Percentiles rank a stretch among this genome's conserved stretches.
These are phyloP conservation scores for Scedosporium minutisporum DNA, from an alignment of 2,329 filamentous ascomycete species.

Conservation along the genomic window DNA sequence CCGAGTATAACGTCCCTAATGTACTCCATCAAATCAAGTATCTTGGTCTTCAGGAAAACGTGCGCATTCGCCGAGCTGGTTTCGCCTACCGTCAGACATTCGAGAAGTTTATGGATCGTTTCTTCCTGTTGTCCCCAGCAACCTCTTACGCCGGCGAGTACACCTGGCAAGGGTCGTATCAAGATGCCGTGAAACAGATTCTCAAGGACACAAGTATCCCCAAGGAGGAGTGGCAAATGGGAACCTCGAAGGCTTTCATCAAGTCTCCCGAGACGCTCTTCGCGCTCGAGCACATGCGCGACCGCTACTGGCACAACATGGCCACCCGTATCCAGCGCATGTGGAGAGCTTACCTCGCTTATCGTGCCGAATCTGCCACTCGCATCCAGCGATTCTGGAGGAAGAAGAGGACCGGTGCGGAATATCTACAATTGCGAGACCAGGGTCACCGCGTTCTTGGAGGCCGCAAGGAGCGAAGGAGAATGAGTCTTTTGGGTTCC, in stretches of 20 bases:
- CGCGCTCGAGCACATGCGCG: slow-evolving; percentile 93
- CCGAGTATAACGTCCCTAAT: slow-evolving; percentile 84
- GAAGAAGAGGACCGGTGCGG: slow-evolving; percentile 81
- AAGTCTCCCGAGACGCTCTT: slow-evolving; percentile 97
- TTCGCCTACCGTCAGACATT: slow-evolving; percentile 97
- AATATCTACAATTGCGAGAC: slow-evolving; percentile 81
- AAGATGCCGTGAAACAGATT: slow-evolving; percentile 83
- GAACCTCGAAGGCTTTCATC: slow-evolving; percentile 94
- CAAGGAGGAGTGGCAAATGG: slow-evolving; percentile 91
- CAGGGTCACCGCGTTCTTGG: slow-evolving; percentile 74
- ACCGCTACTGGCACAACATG: slow-evolving; percentile 99
- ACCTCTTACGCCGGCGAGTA: slow-evolving; percentile 96
- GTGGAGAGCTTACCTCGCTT: slow-evolving; percentile 92
- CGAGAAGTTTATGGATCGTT: slow-evolving; percentile 95
- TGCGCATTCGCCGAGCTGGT: slow-evolving; percentile 88
- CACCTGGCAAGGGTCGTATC: slow-evolving; percentile 83
- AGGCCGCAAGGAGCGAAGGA: slow-evolving; percentile 79
- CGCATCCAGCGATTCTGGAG: slow-evolving; percentile 94
- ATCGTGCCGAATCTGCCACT: slow-evolving; percentile 83
- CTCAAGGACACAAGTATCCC: slow-evolving; percentile 95
- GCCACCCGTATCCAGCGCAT: slow-evolving; percentile 93
- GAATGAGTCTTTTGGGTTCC: slow-evolving; percentile 85
- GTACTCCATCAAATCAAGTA: slow-evolving; percentile 99
- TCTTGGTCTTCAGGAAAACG: slow-evolving; percentile 97
- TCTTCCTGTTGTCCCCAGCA: slow-evolving; percentile 88